Evolutionary conservation across 2,329 filamentous ascomycete species (phyloP), one percentile per base, ranked within the genome.

Genomic region (Curvularia sp.): DNA sequence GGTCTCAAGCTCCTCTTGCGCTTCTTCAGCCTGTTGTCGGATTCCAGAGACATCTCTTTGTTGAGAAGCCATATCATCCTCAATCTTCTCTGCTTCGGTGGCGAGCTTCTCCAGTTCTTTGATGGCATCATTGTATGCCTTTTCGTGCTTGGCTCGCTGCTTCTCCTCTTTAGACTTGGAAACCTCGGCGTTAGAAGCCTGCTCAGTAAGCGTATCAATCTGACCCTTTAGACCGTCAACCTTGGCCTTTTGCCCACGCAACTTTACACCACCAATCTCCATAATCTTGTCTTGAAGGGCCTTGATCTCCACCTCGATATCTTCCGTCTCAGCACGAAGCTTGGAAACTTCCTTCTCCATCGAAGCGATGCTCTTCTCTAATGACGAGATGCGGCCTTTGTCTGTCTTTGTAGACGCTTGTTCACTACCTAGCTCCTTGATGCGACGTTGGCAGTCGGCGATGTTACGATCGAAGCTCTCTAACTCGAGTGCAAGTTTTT

Each of bases 211-310:
- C 12, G 88, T 86, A 47, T 89, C 83, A 55, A 98, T 93, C 74
- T 96, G 89, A 69, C 93, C 90, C 75, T 96, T 97, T 63, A 77
- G 81, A 6, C 88, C 86, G 74, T 98, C 94, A 32, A 99, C 93
- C 81, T 91, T 96, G 60, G 92, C 88, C 68, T 95, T 93, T 75
- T 99, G 94, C 18, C 89, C 86, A 54, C 95, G 89, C 18, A 99
- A 87, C 78, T 92, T 93, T 71, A 98, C 93, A 78, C 95, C 95
- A 72, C 95, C 95, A 63, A 97, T 89, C 77, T 97, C 90, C 95
- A 99, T 98, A 72, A 99, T 99, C 82, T 93, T 96, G 83, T 95
- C 89, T 74, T 99, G 94, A 1, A 99, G 83, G 19, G 84, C 84
- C 79, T 96, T 94, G 78, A 99, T 98, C 77, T 98, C 95, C 25